Evolutionary conservation across 495 filamentous ascomycete genomes (phyloP).

Genomic region (Hypoxylon cercidicola): DNA sequence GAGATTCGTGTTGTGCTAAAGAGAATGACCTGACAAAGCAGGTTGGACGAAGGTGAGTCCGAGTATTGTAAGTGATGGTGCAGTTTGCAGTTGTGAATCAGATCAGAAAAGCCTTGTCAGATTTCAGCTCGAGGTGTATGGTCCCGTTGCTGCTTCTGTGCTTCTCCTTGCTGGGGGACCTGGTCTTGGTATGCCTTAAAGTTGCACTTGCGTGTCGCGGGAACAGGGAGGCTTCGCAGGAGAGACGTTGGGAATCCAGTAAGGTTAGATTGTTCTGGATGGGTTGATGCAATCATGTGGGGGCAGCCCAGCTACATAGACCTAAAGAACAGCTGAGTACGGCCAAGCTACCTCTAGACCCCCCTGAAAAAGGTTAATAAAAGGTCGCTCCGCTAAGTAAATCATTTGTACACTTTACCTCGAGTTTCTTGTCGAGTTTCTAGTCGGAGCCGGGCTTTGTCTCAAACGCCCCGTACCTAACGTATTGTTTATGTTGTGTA

Average conservation of each 20-base stretch:
- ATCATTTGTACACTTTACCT: conserved; percentile 3
- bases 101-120: conserved; percentile 26
- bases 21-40: conserved; percentile 33
- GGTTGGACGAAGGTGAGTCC: conserved; percentile 24
- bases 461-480: conserved; percentile 20
- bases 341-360: conserved; percentile 9
- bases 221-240: conserved; percentile 38
- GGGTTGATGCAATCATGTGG: conserved; percentile 48
- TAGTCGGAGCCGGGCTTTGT: conserved; percentile 33
- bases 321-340: conserved; percentile 28
- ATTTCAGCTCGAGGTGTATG: conserved; percentile 22
- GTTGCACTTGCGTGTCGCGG: conserved; percentile 43
- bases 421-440: background rate
- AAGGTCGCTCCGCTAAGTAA: conserved; percentile 6
- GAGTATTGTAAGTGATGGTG: conserved; percentile 14
- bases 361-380: background rate
- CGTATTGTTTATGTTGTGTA: too few relatives aligned
- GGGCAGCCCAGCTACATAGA: conserved; percentile 39
- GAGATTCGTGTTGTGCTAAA: conserved; percentile 33
- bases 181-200: conserved; percentile 24
- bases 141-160: background rate
- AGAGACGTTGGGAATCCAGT: conserved; percentile 40
- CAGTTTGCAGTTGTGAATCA: conserved; percentile 2
- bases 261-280: conserved; percentile 22
- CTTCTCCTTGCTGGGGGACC: too few relatives aligned